phyloP scores from a whole-genome alignment of 768 basidiomycete species.

The Mycena maculata region DNA sequence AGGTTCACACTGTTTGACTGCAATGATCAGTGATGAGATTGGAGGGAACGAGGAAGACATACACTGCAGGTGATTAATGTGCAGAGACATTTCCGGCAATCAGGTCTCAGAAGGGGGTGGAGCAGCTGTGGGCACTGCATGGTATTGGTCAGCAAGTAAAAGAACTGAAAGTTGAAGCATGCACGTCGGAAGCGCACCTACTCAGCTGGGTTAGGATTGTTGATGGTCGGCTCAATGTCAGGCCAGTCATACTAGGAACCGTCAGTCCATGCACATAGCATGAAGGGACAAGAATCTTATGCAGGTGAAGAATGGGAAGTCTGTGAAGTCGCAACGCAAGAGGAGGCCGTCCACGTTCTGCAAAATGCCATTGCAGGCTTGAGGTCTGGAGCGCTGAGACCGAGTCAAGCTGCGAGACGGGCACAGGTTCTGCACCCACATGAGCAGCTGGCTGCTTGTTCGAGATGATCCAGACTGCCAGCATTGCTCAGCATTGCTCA shows the following conservation, averaged over 20 bases:
- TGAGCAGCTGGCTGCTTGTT: constrained; percentile 76
- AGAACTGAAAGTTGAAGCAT: not conserved
- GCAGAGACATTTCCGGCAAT: constrained; percentile 74
- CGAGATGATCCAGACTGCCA: constrained; percentile 80
- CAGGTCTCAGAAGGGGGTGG: constrained; percentile 85
- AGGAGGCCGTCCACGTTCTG: constrained; percentile 72
- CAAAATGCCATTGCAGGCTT: constrained; percentile 83
- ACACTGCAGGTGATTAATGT: constrained; percentile 66
- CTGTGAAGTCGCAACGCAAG: constrained; percentile 69
- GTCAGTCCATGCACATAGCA: not conserved
- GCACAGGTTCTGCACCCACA: constrained; percentile 77
- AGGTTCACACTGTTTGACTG: constrained; percentile 77
- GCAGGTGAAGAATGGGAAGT: constrained; percentile 85
- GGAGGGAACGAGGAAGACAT: constrained; percentile 38
- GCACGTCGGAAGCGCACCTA: constrained; percentile 65
- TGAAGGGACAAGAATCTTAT: constrained; percentile 52
- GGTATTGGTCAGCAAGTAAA: not conserved
- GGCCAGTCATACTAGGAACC: constrained; percentile 78
- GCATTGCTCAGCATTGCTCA: not conserved
- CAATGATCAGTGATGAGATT: constrained; percentile 17
- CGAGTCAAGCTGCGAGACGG: constrained; percentile 66
- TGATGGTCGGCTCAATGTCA: constrained; percentile 57
- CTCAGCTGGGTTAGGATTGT: constrained; percentile 76
- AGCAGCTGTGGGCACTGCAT: constrained; percentile 75
- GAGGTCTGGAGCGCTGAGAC: constrained; percentile 67